Conservation (phyloP, 2,329 filamentous ascomycete species). For the Colletotrichum zoysiae region DNA sequence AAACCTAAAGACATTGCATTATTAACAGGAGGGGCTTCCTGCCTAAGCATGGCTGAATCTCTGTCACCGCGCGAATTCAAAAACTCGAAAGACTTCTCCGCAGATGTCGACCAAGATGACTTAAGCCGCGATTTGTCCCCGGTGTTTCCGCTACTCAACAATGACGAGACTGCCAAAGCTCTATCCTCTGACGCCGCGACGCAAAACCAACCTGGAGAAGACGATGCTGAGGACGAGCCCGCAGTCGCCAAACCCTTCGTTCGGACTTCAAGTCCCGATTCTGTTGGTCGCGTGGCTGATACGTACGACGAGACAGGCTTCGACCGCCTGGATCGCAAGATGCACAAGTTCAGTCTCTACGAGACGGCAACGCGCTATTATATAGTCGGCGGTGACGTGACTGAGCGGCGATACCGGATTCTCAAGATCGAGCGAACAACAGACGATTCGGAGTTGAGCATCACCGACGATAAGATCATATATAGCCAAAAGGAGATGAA, state of each 20-base stretch:
- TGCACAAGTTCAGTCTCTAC: conserved; percentile 98
- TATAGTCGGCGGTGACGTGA: conserved; percentile 91
- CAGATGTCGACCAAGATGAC: neutral
- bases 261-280: conserved; percentile 66
- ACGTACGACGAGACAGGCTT: conserved; percentile 50
- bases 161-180: conserved; percentile 50
- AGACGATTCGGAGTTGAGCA: conserved; percentile 77
- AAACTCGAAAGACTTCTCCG: neutral
- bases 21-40: neutral
- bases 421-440: conserved; percentile 94
- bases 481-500: conserved; percentile 95
- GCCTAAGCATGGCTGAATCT: conserved; percentile 1
- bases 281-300: conserved; percentile 49
- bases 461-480: conserved; percentile 94
- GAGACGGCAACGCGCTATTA: conserved; percentile 95
- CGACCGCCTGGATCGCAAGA: conserved; percentile 67
- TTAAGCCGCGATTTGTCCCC: conserved; percentile 38
- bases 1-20: no score
- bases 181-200: conserved; percentile 44
- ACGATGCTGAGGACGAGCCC: conserved; percentile 70
- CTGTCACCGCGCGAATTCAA: neutral
- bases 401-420: conserved; percentile 89
- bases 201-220: conserved; percentile 50
- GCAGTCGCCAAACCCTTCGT: conserved; percentile 70
- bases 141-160: conserved; percentile 53